These are phyloP conservation scores for Brassica juncea DNA, from an alignment of 345 rosid species.

Conservation along the genomic window DNA sequence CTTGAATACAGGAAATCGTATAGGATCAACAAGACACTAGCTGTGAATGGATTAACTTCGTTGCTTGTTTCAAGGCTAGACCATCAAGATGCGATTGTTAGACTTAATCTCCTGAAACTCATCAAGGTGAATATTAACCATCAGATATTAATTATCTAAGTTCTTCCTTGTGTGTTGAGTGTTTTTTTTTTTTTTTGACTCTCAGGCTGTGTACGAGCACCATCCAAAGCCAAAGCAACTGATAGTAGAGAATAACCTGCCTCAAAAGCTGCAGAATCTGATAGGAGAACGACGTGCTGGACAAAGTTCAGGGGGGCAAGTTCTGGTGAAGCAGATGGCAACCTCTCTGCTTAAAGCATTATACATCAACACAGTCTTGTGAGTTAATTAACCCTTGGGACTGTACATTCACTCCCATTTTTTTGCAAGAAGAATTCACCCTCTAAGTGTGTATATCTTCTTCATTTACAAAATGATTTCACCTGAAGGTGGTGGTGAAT, in stretches of 20 bases:
- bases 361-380: slow-evolving; percentile 86
- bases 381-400: slow-evolving; percentile 19
- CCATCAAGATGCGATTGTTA: slow-evolving; percentile 97
- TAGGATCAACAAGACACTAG: slow-evolving; percentile 87
- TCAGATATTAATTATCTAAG: not conserved
- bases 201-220: slow-evolving; percentile 95
- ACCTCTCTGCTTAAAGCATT: slow-evolving; percentile 95
- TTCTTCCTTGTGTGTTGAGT: not conserved
- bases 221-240: slow-evolving; percentile 96
- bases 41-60: slow-evolving; percentile 95
- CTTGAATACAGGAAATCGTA: slow-evolving; percentile 77
- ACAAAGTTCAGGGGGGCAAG: slow-evolving; percentile 96
- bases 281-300: slow-evolving; percentile 98
- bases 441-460: not conserved
- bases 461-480: not conserved
- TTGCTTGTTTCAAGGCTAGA: slow-evolving; percentile 82
- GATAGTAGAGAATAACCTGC: slow-evolving; percentile 94
- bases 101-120: slow-evolving; percentile 87
- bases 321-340: slow-evolving; percentile 95
- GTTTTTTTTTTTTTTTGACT: not conserved
- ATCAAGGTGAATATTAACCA: slow-evolving; percentile 59
- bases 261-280: slow-evolving; percentile 76
- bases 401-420: slow-evolving; percentile 19
- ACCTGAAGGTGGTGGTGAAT: not conserved
- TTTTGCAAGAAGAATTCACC: slow-evolving; percentile 16